These are phyloP conservation scores for Pugionium dolabratum DNA, from an alignment of 345 rosid genomes.

Conservation along the genomic window DNA sequence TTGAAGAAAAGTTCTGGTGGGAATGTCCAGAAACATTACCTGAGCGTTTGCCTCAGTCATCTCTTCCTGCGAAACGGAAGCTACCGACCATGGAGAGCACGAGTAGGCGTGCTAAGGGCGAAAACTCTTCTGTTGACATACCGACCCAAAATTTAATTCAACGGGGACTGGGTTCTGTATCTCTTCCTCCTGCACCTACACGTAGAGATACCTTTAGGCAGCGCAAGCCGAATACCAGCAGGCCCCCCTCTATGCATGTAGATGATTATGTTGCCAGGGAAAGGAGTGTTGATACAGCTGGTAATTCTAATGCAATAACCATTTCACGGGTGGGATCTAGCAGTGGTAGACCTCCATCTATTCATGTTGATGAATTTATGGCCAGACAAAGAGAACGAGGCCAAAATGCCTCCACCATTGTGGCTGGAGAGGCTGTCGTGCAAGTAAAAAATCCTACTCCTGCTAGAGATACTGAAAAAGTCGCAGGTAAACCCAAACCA, in stretches of 20 bases:
- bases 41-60: constrained; percentile 71
- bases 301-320: constrained; percentile 79
- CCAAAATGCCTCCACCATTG: constrained; percentile 61
- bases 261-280: constrained; percentile 99
- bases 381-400: constrained; percentile 92
- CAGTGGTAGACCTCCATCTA: constrained; percentile 99
- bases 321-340: constrained; percentile 78
- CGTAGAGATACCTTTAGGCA: constrained; percentile 89
- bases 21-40: constrained; percentile 96
- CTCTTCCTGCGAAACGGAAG: constrained; percentile 68
- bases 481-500: constrained; percentile 62
- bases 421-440: constrained; percentile 65
- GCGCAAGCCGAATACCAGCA: constrained; percentile 95
- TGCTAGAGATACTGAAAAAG: constrained; percentile 56
- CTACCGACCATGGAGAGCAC: constrained; percentile 63
- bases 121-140: constrained; percentile 61
- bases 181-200: constrained; percentile 65
- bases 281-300: constrained; percentile 72
- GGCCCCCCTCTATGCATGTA: constrained; percentile 99
- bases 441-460: constrained; percentile 60
- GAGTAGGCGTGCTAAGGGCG: constrained; percentile 74
- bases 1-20: constrained; percentile 77
- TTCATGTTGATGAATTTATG: constrained; percentile 98
- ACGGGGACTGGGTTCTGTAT: constrained; percentile 64
- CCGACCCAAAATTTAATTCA: constrained; percentile 57